Base-by-base conservation (phyloP, 2,329 filamentous ascomycete genomes). In the Plectosphaerella plurivora region DNA sequence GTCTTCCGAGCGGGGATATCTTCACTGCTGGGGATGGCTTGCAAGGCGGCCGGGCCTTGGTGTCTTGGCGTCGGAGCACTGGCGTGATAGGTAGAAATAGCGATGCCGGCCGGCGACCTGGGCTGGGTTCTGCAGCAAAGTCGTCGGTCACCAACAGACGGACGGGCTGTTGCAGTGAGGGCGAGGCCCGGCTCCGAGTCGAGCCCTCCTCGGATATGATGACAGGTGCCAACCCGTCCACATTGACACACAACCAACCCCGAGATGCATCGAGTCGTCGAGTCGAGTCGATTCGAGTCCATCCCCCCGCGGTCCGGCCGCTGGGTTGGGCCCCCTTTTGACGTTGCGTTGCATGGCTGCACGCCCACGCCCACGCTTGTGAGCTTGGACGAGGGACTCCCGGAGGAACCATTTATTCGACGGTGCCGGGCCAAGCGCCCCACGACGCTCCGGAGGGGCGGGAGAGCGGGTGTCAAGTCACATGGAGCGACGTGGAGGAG, bases 381-480 rank as follows among this genome's bases (percentile, higher is more conserved):
- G 41, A 44, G 11, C 18, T 12, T 20, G 16, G 16, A 33, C 11
- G 28, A 33, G 28, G n/a, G 16, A 3, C n/a, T n/a, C 41, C 16
- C 41, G 41, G 41, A 44, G 5, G 41, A 44, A 44, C 41, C 41
- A 44, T 22, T 15, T 46, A 22, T 45, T 50, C 49, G 48, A 41
- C 51, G 33, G 53, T 53, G 46, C 55, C 55, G 53, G 55, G 55
- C 49, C 55, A 54, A 57, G 55, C 55, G 55, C 55, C 49, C 51
- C 36, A 49, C 47, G 35, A 25, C 28, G 24, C 51, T 39, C 45
- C 45, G 45, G n/a, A 37, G 46, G 39, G 20, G n/a, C 41, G 18
- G 41, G 22, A 22, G 22, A 22, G n/a, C 16, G 11, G 18, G n/a
- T 44, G 41, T 44, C n/a, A 18, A 12, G 41, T 51, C 33, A 28